Evolutionary conservation across 1,284 basidiomycete genomes (phyloP).

Genomic region (Ceratobasidium theobromae): DNA sequence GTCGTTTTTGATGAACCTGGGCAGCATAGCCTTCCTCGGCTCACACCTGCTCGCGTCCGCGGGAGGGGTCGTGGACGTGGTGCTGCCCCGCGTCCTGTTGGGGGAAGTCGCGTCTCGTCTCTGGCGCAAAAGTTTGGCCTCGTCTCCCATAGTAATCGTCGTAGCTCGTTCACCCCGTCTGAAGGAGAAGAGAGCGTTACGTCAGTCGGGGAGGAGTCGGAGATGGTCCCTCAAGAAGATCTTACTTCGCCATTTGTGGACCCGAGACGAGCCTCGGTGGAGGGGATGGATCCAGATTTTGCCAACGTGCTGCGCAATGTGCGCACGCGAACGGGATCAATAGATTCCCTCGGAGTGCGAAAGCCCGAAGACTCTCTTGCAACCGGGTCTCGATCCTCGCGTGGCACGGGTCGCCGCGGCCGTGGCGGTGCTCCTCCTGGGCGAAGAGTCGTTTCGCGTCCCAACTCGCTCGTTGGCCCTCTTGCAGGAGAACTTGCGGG

Average conservation of each 20-base stretch:
- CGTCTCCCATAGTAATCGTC: slow-evolving; percentile 50
- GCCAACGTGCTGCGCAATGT: slow-evolving; percentile 60
- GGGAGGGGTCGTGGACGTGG: slow-evolving; percentile 46
- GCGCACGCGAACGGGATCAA: slow-evolving; percentile 2
- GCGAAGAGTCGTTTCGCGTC: slow-evolving; percentile 56
- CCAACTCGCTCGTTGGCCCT: slow-evolving; percentile 65
- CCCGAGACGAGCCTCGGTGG: slow-evolving; percentile 57
- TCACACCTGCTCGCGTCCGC: slow-evolving; percentile 42
- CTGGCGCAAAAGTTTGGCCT: slow-evolving; percentile 64
- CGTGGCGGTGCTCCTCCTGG: slow-evolving; percentile 39
- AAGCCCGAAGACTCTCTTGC: slow-evolving; percentile 5
- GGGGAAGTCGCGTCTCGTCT: slow-evolving; percentile 53
- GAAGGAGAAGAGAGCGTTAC: slow-evolving; percentile 16
- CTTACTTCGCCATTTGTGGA: slow-evolving; percentile 29
- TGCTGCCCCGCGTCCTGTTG: slow-evolving; percentile 42
- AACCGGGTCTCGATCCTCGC: slow-evolving; percentile 38
- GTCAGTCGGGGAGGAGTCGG: slow-evolving; percentile 39
- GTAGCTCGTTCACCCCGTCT: neutral
- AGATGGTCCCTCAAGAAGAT: slow-evolving; percentile 41
- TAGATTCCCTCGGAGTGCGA: slow-evolving; percentile 7
- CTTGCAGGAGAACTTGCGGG: slow-evolving; percentile 62
- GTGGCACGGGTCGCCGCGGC: slow-evolving; percentile 50
- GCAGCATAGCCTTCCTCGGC: slow-evolving; percentile 21
- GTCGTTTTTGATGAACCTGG: slow-evolving; percentile 26
- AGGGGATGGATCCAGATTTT: slow-evolving; percentile 82